These are phyloP conservation scores for Candida tallmaniae DNA, from an alignment of 805 yeast genomes.

Conservation along the genomic window DNA sequence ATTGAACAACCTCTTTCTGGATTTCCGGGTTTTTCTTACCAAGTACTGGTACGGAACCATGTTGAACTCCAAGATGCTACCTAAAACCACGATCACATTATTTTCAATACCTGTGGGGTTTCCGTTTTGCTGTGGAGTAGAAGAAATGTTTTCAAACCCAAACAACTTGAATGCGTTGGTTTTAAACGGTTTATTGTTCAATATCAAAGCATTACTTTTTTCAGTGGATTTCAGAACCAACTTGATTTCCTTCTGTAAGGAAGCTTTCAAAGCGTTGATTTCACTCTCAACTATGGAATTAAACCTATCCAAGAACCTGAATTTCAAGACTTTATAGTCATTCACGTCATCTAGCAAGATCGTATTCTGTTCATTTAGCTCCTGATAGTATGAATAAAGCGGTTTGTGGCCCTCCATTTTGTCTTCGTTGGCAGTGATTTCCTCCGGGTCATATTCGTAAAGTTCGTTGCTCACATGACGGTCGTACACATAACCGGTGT, in stretches of 20 bases:
- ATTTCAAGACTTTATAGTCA: constrained; percentile 21
- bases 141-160: constrained; percentile 14
- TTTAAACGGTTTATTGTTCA: constrained; percentile 22
- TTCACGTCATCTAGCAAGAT: constrained; percentile 24
- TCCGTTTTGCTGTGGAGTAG: background rate
- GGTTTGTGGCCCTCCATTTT: too few relatives aligned
- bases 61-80: constrained; percentile 28
- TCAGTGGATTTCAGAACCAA: constrained; percentile 17
- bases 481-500: background rate
- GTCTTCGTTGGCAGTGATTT: constrained; percentile 9
- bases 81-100: constrained; percentile 17
- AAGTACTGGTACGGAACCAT: constrained; percentile 32
- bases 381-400: too few relatives aligned
- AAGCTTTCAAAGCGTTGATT: constrained; percentile 23
- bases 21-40: constrained; percentile 7
- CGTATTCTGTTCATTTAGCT: constrained; percentile 20
- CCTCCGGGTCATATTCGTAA: background rate
- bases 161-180: constrained; percentile 29
- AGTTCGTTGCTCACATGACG: background rate
- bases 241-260: constrained; percentile 28
- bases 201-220: constrained; percentile 16
- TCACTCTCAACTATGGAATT: constrained; percentile 19
- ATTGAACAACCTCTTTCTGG: constrained; percentile 16
- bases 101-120: background rate
- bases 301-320: constrained; percentile 13